These are phyloP conservation scores for Colletotrichum sp. DNA, from an alignment of 2,329 filamentous ascomycete genomes.

Conservation along the genomic window DNA sequence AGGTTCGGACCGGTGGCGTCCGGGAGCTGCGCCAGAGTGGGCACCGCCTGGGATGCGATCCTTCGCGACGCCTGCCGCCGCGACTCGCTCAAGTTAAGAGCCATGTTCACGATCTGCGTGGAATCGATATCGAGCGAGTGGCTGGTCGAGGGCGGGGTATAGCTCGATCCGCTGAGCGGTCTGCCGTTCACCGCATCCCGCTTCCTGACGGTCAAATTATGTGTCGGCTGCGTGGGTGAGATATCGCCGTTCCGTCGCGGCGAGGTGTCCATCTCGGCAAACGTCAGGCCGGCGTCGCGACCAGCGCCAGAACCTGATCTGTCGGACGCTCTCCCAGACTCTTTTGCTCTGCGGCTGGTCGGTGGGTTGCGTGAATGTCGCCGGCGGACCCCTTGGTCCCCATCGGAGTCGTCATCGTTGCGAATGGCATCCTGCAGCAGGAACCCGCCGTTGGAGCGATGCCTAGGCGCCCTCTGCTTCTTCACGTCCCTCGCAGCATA, in stretches of 20 bases:
- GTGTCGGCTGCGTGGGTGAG: constrained; percentile 3
- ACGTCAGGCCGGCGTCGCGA: neutral
- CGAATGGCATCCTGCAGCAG: constrained; percentile 51
- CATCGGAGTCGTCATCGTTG: constrained; percentile 31
- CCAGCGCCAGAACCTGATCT: constrained; percentile 7
- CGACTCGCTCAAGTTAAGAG: constrained; percentile 85
- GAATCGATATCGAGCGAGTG: constrained; percentile 72
- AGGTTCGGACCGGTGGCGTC: constrained; percentile 64
- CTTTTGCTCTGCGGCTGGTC: neutral
- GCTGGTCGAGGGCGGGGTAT: constrained; percentile 24
- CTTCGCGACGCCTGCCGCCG: constrained; percentile 67
- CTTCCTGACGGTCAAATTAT: constrained; percentile 16
- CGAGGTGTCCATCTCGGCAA: neutral
- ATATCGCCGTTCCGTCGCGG: neutral
- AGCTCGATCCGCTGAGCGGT: constrained; percentile 20
- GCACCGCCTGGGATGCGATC: constrained; percentile 57
- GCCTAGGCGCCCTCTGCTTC: constrained; percentile 37
- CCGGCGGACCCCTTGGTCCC: constrained; percentile 33
- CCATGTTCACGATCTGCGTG: constrained; percentile 90
- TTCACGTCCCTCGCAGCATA: constrained; percentile 23
- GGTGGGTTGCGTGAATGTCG: constrained; percentile 29
- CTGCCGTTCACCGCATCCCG: constrained; percentile 24
- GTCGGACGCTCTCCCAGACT: constrained; percentile 9
- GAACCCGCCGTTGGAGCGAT: constrained; percentile 55
- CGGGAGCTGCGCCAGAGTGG: constrained; percentile 56